These are phyloP conservation scores for Phaeosphaeria sp. DNA, from an alignment of 2,329 filamentous ascomycete genomes.

Conservation along the genomic window DNA sequence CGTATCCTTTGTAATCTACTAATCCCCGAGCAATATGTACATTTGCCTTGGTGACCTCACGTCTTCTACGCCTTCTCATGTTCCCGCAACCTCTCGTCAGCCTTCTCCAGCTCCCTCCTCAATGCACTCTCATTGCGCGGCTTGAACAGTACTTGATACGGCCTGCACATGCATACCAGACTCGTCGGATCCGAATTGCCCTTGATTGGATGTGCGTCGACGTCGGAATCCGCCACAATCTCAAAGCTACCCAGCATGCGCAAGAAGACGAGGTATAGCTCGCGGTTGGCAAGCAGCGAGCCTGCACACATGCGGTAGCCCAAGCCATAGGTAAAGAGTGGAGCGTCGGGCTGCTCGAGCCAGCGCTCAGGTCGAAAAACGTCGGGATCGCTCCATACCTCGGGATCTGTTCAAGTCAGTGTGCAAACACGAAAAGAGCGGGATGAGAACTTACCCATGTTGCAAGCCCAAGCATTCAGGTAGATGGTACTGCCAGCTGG, in stretches of 20 bases:
- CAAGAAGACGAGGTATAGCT: conserved; percentile 70
- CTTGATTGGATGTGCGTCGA: conserved; percentile 65
- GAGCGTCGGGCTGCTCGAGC: conserved; percentile 68
- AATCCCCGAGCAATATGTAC: neutral
- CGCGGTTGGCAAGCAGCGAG: conserved; percentile 67
- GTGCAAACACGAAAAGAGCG: neutral
- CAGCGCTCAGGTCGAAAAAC: conserved; percentile 68
- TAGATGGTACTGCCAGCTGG: conserved; percentile 70
- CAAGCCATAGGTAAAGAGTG: conserved; percentile 69
- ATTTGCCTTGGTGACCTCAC: neutral
- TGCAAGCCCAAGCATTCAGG: conserved; percentile 72
- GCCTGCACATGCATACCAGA: conserved; percentile 65
- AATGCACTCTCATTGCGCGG: conserved; percentile 59
- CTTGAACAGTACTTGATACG: conserved; percentile 65
- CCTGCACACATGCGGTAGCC: conserved; percentile 74
- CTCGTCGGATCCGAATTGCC: conserved; percentile 68
- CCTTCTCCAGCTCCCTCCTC: conserved; percentile 49
- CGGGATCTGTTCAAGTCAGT: conserved; percentile 48
- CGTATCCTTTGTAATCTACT: neutral
- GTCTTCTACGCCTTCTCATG: conserved; percentile 10
- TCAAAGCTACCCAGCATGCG: conserved; percentile 67
- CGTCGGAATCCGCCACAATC: conserved; percentile 60
- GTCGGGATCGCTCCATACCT: conserved; percentile 65
- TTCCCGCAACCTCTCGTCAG: conserved; percentile 33
- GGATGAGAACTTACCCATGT: conserved; percentile 62